Conservation (phyloP, 148 eudicot genomes). For the Chenopodium quinoa region DNA sequence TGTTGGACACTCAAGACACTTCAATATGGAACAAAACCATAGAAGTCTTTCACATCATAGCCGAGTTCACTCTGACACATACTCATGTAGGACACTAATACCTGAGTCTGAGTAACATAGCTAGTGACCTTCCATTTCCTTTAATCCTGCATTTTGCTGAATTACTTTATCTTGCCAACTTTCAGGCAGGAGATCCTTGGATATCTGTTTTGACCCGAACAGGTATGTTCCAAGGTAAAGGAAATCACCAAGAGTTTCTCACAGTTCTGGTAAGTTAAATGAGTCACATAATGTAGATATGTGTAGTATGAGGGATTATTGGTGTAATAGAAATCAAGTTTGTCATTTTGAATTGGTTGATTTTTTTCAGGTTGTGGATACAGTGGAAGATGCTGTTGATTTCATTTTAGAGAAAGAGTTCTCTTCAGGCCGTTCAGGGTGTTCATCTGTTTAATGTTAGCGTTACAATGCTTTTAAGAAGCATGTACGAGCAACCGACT, state of each 20-base stretch:
- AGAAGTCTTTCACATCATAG: no score
- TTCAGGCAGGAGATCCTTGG: slow-evolving; percentile 58
- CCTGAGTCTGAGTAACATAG: no score
- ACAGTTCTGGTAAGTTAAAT: slow-evolving; percentile 41
- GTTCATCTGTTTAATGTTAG: background rate
- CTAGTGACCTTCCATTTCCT: background rate
- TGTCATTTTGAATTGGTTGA: background rate
- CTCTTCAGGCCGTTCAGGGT: background rate
- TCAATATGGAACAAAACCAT: no score
- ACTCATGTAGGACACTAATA: no score
- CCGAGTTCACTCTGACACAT: no score
- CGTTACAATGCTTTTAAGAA: background rate
- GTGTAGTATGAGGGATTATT: background rate
- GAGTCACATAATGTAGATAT: background rate
- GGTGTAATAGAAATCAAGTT: background rate
- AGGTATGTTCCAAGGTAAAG: slow-evolving; percentile 45
- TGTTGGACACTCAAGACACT: no score
- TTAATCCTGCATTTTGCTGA: background rate
- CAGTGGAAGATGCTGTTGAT: slow-evolving; percentile 49
- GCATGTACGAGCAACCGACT: background rate
- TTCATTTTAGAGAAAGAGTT: slow-evolving; percentile 41
- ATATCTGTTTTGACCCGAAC: slow-evolving; percentile 53
- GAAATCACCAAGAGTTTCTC: slow-evolving; percentile 45
- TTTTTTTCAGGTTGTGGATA: slow-evolving; percentile 46
- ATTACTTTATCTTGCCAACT: background rate